A percentile compares a stretch with the other conserved stretches of the same genome.
Evolutionary conservation across 2,329 filamentous ascomycete species (phyloP).

Genomic region (Verticillium albo-atrum): DNA sequence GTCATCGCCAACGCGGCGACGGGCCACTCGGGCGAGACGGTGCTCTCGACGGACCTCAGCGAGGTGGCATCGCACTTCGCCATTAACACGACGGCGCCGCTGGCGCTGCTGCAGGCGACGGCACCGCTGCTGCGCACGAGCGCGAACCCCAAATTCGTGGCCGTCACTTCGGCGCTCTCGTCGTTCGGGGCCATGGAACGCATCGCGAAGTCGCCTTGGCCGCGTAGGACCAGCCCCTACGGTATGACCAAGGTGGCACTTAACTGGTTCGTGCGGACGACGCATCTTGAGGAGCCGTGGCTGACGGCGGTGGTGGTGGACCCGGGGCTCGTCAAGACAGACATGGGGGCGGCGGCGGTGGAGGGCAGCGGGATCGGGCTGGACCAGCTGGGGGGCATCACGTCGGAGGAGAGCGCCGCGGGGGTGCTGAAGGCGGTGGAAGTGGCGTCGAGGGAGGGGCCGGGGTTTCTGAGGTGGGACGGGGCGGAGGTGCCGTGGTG

Average conservation of each 20-base stretch:
- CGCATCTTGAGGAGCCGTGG: constrained; percentile 19
- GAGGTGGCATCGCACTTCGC: constrained; percentile 23
- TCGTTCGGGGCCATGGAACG: constrained; percentile 15
- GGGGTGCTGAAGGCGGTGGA: not conserved
- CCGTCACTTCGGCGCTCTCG: constrained; percentile 17
- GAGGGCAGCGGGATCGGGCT: not conserved
- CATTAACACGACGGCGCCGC: constrained; percentile 25
- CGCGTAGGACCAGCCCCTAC: constrained; percentile 8
- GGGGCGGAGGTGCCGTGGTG: not conserved
- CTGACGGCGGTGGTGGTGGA: constrained; percentile 14
- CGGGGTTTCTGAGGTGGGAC: not conserved
- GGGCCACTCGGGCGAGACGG: constrained; percentile 19
- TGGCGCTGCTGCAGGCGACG: constrained; percentile 15
- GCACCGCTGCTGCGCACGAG: constrained; percentile 19
- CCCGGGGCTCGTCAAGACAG: constrained; percentile 12
- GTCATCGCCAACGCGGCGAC: constrained; percentile 47
- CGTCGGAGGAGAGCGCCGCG: constrained; percentile 11
- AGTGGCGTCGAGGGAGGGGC: not conserved
- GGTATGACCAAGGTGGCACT: constrained; percentile 14
- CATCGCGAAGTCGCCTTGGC: not conserved
- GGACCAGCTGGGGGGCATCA: constrained; percentile 7
- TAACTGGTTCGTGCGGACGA: constrained; percentile 12
- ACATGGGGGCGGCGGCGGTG: not conserved
- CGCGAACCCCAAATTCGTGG: constrained; percentile 18
- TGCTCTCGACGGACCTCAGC: constrained; percentile 10